Percentiles rank a stretch among this genome's conserved stretches.
Conservation (phyloP, 108 stramenopile species). For the Nitzschia inconspicua region DNA sequence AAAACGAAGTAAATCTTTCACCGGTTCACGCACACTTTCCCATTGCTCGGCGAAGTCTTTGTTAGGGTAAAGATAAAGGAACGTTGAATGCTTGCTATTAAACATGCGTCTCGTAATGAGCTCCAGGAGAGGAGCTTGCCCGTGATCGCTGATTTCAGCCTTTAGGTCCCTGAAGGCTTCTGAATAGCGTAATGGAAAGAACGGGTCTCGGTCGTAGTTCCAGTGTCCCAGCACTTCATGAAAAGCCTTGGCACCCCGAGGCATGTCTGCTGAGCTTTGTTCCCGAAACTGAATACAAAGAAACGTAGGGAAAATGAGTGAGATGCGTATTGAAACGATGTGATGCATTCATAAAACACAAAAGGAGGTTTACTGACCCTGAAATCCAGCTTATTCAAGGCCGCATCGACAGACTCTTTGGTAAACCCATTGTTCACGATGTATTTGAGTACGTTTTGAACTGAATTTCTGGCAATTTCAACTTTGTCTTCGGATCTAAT, state of each 20-base stretch:
- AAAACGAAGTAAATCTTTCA: neutral
- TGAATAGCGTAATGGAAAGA: slow-evolving; percentile 59
- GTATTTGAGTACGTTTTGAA: slow-evolving; percentile 51
- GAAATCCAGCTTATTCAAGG: slow-evolving; percentile 88
- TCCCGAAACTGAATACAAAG: slow-evolving; percentile 37
- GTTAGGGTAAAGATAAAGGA: slow-evolving; percentile 71
- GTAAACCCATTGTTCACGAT: slow-evolving; percentile 76
- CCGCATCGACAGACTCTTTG: slow-evolving; percentile 62
- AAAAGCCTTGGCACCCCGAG: slow-evolving; percentile 80
- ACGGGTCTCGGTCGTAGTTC: slow-evolving; percentile 84
- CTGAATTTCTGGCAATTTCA: slow-evolving; percentile 41
- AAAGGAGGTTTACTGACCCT: no score
- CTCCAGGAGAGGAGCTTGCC: slow-evolving; percentile 59
- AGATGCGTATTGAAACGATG: neutral
- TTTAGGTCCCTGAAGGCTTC: slow-evolving; percentile 69
- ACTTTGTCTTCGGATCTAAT: slow-evolving; percentile 45
- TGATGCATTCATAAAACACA: neutral
- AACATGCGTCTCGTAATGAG: slow-evolving; percentile 63
- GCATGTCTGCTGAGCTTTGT: slow-evolving; percentile 76
- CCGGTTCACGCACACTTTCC: slow-evolving; percentile 18
- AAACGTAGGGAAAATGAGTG: no score
- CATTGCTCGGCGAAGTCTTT: slow-evolving; percentile 41
- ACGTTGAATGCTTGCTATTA: slow-evolving; percentile 73
- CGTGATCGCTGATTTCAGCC: slow-evolving; percentile 54
- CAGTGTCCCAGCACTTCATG: slow-evolving; percentile 71